Percentiles rank a stretch among this genome's conserved stretches.
phyloP scores from a whole-genome alignment of 441 rosid genomes.

The Rhodomyrtus psidioides region DNA sequence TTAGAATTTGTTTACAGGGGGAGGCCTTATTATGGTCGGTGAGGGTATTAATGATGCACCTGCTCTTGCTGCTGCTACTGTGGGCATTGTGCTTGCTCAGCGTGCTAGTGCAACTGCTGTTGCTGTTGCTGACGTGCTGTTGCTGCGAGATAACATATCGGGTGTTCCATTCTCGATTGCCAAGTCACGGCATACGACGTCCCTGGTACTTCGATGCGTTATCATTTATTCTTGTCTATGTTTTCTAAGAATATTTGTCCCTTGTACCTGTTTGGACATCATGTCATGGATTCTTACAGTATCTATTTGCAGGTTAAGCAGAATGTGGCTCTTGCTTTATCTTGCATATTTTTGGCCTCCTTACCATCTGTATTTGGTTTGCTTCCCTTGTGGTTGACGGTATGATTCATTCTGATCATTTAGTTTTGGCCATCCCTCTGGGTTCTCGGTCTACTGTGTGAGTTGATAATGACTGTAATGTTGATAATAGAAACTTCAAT shows the following conservation, averaged over 20 bases:
- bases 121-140: conserved; percentile 77
- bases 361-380: conserved; percentile 76
- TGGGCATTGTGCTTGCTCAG: conserved; percentile 93
- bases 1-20: conserved; percentile 41
- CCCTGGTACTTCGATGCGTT: conserved; percentile 33
- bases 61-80: conserved; percentile 90
- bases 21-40: conserved; percentile 90
- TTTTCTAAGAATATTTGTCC: not conserved
- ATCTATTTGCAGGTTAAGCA: conserved; percentile 62
- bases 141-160: conserved; percentile 64
- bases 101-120: conserved; percentile 95
- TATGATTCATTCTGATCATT: conserved; percentile 18
- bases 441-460: not conserved
- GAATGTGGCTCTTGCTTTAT: conserved; percentile 72
- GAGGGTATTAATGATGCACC: conserved; percentile 98
- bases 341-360: conserved; percentile 66
- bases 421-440: not conserved
- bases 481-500: not conserved
- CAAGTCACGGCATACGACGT: conserved; percentile 78
- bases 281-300: conserved; percentile 3
- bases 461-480: not conserved
- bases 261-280: not conserved
- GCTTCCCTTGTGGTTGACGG: conserved; percentile 88
- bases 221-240: not conserved
- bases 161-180: conserved; percentile 83